Conservation (phyloP, 1,139 yeast genomes). For the Yamadazyma blattariae region DNA sequence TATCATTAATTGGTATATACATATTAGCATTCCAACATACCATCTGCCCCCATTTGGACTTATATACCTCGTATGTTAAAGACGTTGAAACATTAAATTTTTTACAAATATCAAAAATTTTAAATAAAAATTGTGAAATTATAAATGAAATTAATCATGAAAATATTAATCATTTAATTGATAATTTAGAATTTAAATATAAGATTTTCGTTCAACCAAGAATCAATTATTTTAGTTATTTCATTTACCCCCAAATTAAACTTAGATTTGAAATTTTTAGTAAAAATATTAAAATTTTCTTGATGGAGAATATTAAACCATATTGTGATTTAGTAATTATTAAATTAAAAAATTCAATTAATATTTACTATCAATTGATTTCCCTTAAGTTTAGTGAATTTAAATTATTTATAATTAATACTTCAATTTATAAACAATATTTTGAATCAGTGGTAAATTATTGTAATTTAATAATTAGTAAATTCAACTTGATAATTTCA, state of each 20-base stretch:
- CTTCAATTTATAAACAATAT: conserved; percentile 4
- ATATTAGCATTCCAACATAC: too few species aligned
- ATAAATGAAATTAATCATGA: conserved; percentile 12
- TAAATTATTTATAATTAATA: conserved; percentile 2
- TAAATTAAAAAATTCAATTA: background rate
- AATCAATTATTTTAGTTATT: conserved; percentile 9
- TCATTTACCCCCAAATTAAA: conserved; percentile 11
- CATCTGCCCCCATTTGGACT: too few species aligned
- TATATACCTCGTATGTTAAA: too few species aligned
- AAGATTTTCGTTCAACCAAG: conserved; percentile 13
- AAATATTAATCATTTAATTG: conserved; percentile 9
- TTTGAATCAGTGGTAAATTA: conserved; percentile 1
- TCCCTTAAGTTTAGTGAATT: conserved; percentile 2
- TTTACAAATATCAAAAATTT: too few species aligned
- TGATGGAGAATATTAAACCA: background rate
- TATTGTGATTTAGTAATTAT: background rate
- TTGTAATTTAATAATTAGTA: background rate
- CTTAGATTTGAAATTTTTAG: conserved; percentile 4
- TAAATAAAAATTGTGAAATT: conserved; percentile 9
- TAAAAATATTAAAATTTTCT: conserved; percentile 3
- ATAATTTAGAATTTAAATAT: conserved; percentile 12
- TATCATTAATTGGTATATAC: too few species aligned
- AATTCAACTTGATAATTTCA: background rate
- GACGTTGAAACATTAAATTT: too few species aligned
- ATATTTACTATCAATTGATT: background rate